Evolutionary conservation across 2,329 filamentous ascomycete genomes (phyloP), one percentile per base, ranked within the genome.

Genomic region (Ophiostoma sp.): DNA sequence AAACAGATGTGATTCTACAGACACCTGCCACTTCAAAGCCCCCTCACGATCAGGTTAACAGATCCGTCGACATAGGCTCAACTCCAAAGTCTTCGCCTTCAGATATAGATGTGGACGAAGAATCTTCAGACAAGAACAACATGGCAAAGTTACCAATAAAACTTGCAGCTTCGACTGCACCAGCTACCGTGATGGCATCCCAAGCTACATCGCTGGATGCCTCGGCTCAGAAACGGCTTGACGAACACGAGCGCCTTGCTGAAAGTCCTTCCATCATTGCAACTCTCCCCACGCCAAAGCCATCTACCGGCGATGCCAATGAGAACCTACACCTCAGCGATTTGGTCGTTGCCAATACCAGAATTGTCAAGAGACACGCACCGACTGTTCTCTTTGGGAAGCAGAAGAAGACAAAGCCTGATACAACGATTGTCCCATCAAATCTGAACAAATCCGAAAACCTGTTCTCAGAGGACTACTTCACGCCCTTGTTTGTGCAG

Each of bases 401-500:
- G 54, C 70, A 88, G 76, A 87, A 84, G 73, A 90, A 90, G 74
- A 20, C 27, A n/a, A 69, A 54, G 62, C 4, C 60, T 0, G 68
- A 68, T 1, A 52, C 68, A 1, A 57, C 67, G 3, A 33, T 67
- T 4, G 68, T 68, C 17, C 52, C 68, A 10, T 70, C 71, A 17
- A 74, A 82, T 90, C 17, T 92, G 90, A 1, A 91, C 88, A 0
- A 83, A 69, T 72, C 79, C 7, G 76, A 80, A 8, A 78, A 80
- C 76, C 79, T 84, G 5, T 81, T 84, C 0, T 82, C 83, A 4
- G 87, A 88, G 67, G 87, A 89, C 75, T 90, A 90, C 76, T 89
- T 89, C 73, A 87, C 85, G 15, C 86, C 87, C 5, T 80, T 86
- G 65, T 89, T 88, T 71, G 82, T 88, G 4, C 85, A 87, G 70